Conservation (phyloP, 1,139 yeast genomes). For the Candida sp. region DNA sequence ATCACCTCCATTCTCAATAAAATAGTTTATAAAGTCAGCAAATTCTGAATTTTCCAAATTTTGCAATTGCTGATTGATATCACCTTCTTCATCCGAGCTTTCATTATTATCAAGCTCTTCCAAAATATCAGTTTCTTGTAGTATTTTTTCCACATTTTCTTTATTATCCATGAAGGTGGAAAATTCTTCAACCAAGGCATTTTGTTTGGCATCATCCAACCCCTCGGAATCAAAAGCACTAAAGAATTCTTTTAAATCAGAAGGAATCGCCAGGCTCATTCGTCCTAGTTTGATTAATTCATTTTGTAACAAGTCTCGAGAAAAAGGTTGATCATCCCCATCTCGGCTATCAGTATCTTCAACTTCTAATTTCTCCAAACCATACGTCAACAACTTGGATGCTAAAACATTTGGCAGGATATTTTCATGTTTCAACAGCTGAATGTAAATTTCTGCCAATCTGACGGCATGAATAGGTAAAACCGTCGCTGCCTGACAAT, state of each 20-base stretch:
- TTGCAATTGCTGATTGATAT: not conserved
- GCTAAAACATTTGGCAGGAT: conserved; percentile 2
- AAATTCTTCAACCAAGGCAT: conserved; percentile 1
- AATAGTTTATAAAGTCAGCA: conserved; percentile 1
- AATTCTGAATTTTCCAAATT: conserved; percentile 2
- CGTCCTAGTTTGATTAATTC: conserved; percentile 2
- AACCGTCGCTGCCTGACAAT: conserved; percentile 44
- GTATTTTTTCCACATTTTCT: not conserved
- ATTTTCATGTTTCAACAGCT: conserved; percentile 33
- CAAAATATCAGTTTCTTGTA: conserved; percentile 1
- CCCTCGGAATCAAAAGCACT: not conserved
- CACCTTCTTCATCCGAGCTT: not conserved
- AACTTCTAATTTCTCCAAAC: not conserved
- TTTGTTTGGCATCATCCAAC: not conserved
- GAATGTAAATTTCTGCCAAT: conserved; percentile 7
- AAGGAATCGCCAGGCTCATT: not conserved
- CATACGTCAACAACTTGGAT: not conserved
- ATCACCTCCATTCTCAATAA: conserved; percentile 2
- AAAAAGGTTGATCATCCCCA: conserved; percentile 5
- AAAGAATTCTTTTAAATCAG: not conserved
- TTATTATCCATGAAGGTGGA: not conserved
- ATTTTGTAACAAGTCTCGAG: conserved; percentile 7
- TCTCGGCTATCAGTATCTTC: conserved; percentile 8
- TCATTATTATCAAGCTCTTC: not conserved
- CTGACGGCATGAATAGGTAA: conserved; percentile 2